Evolutionary conservation across 805 yeast species (phyloP).

Genomic region (Grigorovia humatica): DNA sequence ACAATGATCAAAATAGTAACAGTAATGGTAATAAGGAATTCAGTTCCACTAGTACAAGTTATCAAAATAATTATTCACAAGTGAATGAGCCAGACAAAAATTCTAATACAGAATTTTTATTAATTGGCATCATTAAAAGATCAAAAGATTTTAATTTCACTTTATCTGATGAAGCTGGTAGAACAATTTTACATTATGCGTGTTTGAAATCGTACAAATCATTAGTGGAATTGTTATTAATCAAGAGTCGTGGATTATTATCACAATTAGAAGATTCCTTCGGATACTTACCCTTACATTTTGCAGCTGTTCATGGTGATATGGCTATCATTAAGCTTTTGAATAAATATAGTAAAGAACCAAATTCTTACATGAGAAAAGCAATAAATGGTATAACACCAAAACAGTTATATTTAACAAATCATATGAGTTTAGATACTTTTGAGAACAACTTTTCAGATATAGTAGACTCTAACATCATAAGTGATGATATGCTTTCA

Average conservation of each 20-base stretch:
- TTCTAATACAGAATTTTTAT: conserved; percentile 29
- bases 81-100: not conserved
- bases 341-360: conserved; percentile 37
- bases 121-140: conserved; percentile 49
- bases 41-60: not conserved
- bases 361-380: conserved; percentile 21
- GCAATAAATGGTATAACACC: conserved; percentile 44
- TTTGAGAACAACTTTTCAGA: not conserved
- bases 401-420: conserved; percentile 20
- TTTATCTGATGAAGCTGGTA: conserved; percentile 75
- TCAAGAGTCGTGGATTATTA: conserved; percentile 45
- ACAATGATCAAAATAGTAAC: not conserved
- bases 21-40: not conserved
- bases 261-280: conserved; percentile 65
- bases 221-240: conserved; percentile 52
- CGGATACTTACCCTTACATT: conserved; percentile 81
- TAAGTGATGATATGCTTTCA: not conserved
- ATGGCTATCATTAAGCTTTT: conserved; percentile 53
- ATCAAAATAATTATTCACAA: not conserved
- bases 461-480: too few species aligned
- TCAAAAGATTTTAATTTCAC: conserved; percentile 71
- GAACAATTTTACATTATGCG: conserved; percentile 80
- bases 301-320: conserved; percentile 71
- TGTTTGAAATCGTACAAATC: conserved; percentile 61
- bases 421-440: not conserved